Evolutionary conservation across 2,329 filamentous ascomycete genomes (phyloP).

Genomic region (Alternaria sp.): DNA sequence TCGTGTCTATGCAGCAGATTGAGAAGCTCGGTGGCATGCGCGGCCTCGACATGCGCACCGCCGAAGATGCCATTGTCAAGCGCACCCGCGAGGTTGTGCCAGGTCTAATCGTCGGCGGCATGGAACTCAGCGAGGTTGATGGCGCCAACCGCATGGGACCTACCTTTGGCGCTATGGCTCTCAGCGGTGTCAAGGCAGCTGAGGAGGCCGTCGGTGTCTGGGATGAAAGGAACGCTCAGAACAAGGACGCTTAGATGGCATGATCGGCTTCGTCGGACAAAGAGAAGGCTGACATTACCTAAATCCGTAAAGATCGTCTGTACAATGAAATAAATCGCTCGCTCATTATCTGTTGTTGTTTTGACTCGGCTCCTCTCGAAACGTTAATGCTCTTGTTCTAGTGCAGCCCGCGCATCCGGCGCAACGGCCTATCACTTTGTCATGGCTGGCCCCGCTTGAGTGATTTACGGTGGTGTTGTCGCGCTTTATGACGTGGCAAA

Average conservation of each 20-base stretch:
- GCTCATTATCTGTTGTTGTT: background rate
- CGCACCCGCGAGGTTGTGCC: conserved; percentile 85
- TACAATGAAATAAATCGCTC: conserved; percentile 1
- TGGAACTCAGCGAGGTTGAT: conserved; percentile 91
- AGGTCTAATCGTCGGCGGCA: conserved; percentile 89
- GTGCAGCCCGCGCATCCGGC: background rate
- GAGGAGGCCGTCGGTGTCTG: conserved; percentile 83
- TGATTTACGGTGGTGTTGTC: conserved; percentile 4
- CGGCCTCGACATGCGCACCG: conserved; percentile 88
- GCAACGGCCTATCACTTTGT: background rate
- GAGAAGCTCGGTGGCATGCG: conserved; percentile 90
- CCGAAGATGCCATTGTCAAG: conserved; percentile 94
- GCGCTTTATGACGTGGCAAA: conserved; percentile 4
- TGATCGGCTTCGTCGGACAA: background rate
- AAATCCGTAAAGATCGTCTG: background rate
- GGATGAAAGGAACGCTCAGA: conserved; percentile 78
- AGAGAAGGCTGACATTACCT: conserved; percentile 1
- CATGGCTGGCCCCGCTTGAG: conserved; percentile 1
- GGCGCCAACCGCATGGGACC: conserved; percentile 92
- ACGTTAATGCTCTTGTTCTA: background rate
- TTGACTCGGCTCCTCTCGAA: background rate
- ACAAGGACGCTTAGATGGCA: conserved; percentile 56
- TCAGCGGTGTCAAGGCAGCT: conserved; percentile 87
- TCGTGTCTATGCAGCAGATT: conserved; percentile 85
- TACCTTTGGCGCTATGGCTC: conserved; percentile 87